These are phyloP conservation scores for Mollisiaceae sp. DNA, from an alignment of 2,329 filamentous ascomycete species.

Conservation along the genomic window DNA sequence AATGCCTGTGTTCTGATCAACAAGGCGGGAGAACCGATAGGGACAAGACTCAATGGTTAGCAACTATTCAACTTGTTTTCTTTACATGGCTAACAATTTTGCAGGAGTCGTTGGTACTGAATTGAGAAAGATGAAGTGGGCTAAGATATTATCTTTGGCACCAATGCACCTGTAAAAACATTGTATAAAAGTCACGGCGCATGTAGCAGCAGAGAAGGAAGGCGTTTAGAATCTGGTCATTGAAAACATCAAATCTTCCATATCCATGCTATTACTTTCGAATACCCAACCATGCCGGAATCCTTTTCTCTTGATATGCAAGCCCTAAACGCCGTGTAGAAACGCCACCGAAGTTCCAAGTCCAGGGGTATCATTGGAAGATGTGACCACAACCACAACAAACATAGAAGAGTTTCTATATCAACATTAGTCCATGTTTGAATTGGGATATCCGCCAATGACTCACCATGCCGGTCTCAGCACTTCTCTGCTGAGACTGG, in stretches of 20 bases:
- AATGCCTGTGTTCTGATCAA: constrained; percentile 98
- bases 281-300: constrained; percentile 21
- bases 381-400: constrained; percentile 94
- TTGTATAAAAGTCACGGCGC: constrained; percentile 26
- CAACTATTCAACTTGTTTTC: constrained; percentile 23
- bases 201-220: constrained; percentile 38
- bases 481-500: constrained; percentile 96
- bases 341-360: constrained; percentile 18
- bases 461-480: constrained; percentile 97
- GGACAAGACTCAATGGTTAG: constrained; percentile 82
- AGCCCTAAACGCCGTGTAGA: constrained; percentile 24
- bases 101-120: constrained; percentile 87
- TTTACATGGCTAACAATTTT: constrained; percentile 26
- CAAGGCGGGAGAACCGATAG: constrained; percentile 94
- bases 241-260: constrained; percentile 28
- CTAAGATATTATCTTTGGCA: constrained; percentile 95
- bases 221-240: constrained; percentile 33
- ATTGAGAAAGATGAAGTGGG: constrained; percentile 92
- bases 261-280: constrained; percentile 9
- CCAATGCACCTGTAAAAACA: constrained; percentile 72
- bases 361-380: constrained; percentile 58
- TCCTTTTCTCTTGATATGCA: constrained; percentile 19
- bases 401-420: constrained; percentile 88
- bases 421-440: constrained; percentile 35
- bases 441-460: constrained; percentile 6